Conservation (phyloP, 257 asterid genomes). For the Leptodermis oblonga region DNA sequence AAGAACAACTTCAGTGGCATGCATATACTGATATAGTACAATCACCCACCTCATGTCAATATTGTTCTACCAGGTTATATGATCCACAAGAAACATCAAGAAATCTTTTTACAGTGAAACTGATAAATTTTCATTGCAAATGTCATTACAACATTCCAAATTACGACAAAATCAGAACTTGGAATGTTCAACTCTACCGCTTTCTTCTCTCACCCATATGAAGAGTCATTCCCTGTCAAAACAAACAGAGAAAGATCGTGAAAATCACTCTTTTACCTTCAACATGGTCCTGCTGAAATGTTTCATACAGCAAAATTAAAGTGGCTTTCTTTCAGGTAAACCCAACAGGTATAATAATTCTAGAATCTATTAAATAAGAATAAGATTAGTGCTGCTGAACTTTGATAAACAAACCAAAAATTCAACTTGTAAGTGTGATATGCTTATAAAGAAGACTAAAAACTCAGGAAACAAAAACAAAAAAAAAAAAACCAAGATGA, state of each 20-base stretch:
- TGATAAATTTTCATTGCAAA: not conserved
- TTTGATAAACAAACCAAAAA: not conserved
- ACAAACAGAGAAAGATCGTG: not conserved
- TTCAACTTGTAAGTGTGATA: too few relatives aligned
- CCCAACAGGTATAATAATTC: not conserved
- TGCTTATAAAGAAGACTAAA: not conserved
- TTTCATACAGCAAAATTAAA: not conserved
- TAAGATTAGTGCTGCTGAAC: not conserved
- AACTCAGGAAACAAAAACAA: too few relatives aligned
- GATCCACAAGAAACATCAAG: too few relatives aligned
- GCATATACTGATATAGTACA: too few relatives aligned
- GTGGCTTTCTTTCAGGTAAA: not conserved
- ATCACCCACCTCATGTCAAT: too few relatives aligned
- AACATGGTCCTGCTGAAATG: not conserved
- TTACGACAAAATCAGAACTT: not conserved
- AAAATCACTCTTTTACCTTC: not conserved
- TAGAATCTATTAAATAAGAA: not conserved
- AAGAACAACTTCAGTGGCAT: too few relatives aligned
- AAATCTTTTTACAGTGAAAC: not conserved
- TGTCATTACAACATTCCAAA: not conserved
- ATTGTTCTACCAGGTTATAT: too few relatives aligned
- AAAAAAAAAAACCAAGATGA: not conserved
- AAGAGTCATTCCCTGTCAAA: slow-evolving; percentile 10
- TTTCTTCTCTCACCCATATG: not conserved
- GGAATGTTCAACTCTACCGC: not conserved